phyloP scores from a whole-genome alignment of 768 basidiomycete genomes.

The Erythrobasidium yunnanense region DNA sequence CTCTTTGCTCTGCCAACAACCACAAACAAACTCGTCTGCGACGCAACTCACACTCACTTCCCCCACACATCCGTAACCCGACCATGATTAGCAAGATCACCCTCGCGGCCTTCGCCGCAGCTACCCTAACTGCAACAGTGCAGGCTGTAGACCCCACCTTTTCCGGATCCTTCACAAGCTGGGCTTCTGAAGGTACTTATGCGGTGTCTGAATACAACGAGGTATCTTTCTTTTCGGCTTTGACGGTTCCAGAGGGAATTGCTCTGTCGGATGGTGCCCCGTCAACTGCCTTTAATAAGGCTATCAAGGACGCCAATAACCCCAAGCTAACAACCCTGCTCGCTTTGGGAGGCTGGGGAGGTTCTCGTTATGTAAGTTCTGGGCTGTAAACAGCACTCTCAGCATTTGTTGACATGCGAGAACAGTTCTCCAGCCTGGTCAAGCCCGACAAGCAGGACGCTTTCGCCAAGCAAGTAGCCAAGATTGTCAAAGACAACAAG shows the following conservation, averaged over 20 bases:
- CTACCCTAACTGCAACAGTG: no score
- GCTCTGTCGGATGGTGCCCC: background rate
- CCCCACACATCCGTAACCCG: no score
- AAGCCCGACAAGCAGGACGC: background rate
- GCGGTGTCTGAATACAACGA: background rate
- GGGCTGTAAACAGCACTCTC: background rate
- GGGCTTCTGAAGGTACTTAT: background rate
- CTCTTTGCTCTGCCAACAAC: no score
- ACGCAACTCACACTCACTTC: no score
- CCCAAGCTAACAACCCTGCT: background rate
- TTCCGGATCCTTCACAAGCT: background rate
- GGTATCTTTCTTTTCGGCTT: background rate
- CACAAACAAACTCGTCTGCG: no score
- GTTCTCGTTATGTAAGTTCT: background rate
- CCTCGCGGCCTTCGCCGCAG: no score
- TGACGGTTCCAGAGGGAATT: background rate
- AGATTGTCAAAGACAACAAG: background rate
- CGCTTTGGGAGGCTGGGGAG: background rate
- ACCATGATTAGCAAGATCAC: no score
- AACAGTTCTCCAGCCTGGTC: background rate
- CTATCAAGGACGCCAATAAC: background rate
- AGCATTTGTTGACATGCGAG: background rate
- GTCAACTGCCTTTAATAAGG: background rate
- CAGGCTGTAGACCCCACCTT: background rate
- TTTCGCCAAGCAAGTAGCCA: background rate